Evolutionary conservation across 495 filamentous ascomycete genomes (phyloP).

Genomic region (Xylaria acuta): DNA sequence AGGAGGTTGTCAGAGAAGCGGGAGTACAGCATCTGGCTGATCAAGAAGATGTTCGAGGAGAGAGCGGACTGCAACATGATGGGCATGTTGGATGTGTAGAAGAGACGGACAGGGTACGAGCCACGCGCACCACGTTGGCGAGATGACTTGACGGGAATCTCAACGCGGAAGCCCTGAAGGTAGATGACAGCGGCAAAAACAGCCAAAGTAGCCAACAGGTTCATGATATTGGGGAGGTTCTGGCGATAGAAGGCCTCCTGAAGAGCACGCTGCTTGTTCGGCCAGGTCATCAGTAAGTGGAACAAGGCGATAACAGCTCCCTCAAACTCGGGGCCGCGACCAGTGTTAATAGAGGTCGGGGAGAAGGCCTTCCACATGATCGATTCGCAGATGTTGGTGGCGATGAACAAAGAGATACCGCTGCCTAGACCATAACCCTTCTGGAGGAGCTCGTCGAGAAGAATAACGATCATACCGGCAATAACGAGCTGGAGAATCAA

Average conservation of each 20-base stretch:
- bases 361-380: slow-evolving; percentile 99
- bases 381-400: slow-evolving; percentile 99
- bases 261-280: slow-evolving; percentile 96
- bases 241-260: slow-evolving; percentile 99
- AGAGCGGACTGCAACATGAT: slow-evolving; percentile 99
- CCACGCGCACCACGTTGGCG: slow-evolving; percentile 98
- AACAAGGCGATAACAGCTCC: slow-evolving; percentile 98
- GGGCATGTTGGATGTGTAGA: slow-evolving; percentile 94
- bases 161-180: slow-evolving; percentile 99
- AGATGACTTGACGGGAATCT: slow-evolving; percentile 99
- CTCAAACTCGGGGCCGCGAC: slow-evolving; percentile 98
- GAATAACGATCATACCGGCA: slow-evolving; percentile 97
- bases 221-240: slow-evolving; percentile 99
- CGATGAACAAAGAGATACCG: slow-evolving; percentile 99
- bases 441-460: slow-evolving; percentile 98
- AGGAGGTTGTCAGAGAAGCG: slow-evolving; percentile 98
- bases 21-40: slow-evolving; percentile 98
- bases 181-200: slow-evolving; percentile 99
- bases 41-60: slow-evolving; percentile 97
- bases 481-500: slow-evolving; percentile 96
- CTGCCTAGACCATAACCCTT: slow-evolving; percentile 99
- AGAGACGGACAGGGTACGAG: slow-evolving; percentile 79
- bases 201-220: slow-evolving; percentile 88
- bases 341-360: slow-evolving; percentile 98
- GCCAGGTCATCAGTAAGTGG: slow-evolving; percentile 97